Evolutionary conservation across 306 rosid genomes (phyloP).

Genomic region (Quercus glauca): DNA sequence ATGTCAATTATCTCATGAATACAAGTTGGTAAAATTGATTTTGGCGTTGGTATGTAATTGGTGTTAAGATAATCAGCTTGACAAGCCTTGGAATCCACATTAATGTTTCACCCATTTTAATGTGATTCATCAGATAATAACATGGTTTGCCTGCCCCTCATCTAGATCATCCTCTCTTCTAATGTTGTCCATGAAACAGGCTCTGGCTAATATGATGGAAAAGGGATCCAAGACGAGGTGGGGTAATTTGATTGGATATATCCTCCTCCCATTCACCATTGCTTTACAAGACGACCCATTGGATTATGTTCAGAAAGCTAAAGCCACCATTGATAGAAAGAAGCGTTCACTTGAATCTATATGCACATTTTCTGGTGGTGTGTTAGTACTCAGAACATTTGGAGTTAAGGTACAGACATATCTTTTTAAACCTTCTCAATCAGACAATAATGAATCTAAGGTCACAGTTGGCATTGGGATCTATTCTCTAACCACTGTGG

Average conservation of each 20-base stretch:
- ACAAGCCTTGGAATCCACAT: no score
- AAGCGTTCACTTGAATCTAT: conserved; percentile 56
- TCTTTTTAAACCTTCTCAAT: background rate
- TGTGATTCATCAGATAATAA: no score
- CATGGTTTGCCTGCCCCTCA: no score
- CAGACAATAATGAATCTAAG: no score
- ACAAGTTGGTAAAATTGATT: no score
- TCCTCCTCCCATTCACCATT: conserved; percentile 42
- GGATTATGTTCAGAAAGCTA: conserved; percentile 52
- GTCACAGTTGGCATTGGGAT: background rate
- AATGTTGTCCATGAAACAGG: conserved; percentile 28
- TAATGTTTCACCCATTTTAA: no score
- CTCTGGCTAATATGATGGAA: conserved; percentile 60
- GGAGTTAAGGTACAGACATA: conserved; percentile 46
- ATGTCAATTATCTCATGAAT: background rate
- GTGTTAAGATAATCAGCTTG: no score
- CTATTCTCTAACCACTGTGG: no score
- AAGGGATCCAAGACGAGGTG: conserved; percentile 54
- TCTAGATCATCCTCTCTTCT: no score
- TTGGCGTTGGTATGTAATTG: no score
- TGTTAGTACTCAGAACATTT: conserved; percentile 23
- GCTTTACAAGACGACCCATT: conserved; percentile 47
- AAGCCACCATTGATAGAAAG: conserved; percentile 50
- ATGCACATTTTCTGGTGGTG: conserved; percentile 23
- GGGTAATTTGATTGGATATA: conserved; percentile 59